Percentiles rank a stretch among this genome's conserved stretches.
Evolutionary conservation across 176 grass and related monocot genomes (phyloP).

Genomic region (Lolium rigidum): DNA sequence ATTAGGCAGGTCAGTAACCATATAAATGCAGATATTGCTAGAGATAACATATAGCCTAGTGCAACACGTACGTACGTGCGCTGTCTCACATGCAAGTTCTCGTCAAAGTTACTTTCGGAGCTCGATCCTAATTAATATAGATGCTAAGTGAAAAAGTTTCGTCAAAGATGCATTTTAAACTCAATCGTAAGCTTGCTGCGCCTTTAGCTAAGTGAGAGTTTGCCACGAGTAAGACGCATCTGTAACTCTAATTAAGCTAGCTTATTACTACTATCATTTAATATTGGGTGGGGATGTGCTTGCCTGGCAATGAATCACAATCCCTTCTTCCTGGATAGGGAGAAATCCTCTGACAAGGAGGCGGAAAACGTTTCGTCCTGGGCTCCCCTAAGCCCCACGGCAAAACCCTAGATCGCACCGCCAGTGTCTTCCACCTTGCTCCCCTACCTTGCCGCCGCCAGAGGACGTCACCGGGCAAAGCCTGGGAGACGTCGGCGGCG

Average conservation of each 20-base stretch:
- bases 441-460: too few relatives aligned
- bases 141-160: background rate
- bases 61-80: background rate
- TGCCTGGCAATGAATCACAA: background rate
- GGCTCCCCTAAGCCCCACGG: too few relatives aligned
- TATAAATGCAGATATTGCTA: background rate
- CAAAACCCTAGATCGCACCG: too few relatives aligned
- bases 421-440: too few relatives aligned
- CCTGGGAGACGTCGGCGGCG: too few relatives aligned
- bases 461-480: too few relatives aligned
- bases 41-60: background rate
- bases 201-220: background rate
- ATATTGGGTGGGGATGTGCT: too few relatives aligned
- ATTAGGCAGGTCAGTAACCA: constrained; percentile 3
- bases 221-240: too few relatives aligned
- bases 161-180: background rate
- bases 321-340: background rate
- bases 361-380: too few relatives aligned
- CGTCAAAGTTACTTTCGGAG: background rate
- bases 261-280: background rate
- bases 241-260: background rate
- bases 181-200: background rate
- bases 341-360: too few relatives aligned
- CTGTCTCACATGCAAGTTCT: background rate
- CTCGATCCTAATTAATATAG: background rate